These are phyloP conservation scores for Kalaharituber pfeilii DNA, from an alignment of 2,329 filamentous ascomycete species.

Conservation along the genomic window DNA sequence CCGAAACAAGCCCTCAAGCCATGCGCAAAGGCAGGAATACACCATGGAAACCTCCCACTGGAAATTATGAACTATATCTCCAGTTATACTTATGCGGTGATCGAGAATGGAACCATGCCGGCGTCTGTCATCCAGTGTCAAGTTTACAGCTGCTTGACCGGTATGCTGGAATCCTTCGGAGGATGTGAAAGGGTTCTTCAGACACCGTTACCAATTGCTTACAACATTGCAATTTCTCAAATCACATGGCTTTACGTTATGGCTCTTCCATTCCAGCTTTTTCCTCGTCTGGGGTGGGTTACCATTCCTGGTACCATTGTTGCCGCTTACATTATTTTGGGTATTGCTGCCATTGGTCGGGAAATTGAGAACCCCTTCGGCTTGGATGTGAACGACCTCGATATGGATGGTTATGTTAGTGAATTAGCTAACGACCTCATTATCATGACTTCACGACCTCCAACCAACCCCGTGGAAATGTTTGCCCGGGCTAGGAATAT, in stretches of 20 bases:
- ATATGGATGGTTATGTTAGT: slow-evolving; percentile 57
- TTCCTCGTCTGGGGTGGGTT: slow-evolving; percentile 46
- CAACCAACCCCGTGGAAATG: slow-evolving; percentile 37
- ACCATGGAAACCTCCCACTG: slow-evolving; percentile 65
- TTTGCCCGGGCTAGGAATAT: slow-evolving; percentile 27
- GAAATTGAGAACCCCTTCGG: slow-evolving; percentile 80
- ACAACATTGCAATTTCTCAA: slow-evolving; percentile 68
- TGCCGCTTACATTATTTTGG: slow-evolving; percentile 68
- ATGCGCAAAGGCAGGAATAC: slow-evolving; percentile 37
- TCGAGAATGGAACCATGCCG: slow-evolving; percentile 38
- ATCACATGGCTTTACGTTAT: slow-evolving; percentile 69
- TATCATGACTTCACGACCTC: slow-evolving; percentile 44
- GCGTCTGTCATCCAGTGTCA: slow-evolving; percentile 43
- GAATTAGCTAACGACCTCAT: slow-evolving; percentile 59
- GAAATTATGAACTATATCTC: slow-evolving; percentile 62
- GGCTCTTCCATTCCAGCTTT: slow-evolving; percentile 64
- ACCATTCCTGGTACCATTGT: slow-evolving; percentile 58
- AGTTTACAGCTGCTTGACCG: slow-evolving; percentile 34
- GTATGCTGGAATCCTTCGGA: slow-evolving; percentile 54
- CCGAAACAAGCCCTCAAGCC: slow-evolving; percentile 62
- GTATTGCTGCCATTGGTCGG: slow-evolving; percentile 55
- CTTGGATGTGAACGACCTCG: slow-evolving; percentile 65
- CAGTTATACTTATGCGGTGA: slow-evolving; percentile 45
- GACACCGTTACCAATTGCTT: slow-evolving; percentile 66
- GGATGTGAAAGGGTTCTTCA: slow-evolving; percentile 62